Base-by-base conservation (phyloP, 179 eudicot species). In the Spinacia oleracea region DNA sequence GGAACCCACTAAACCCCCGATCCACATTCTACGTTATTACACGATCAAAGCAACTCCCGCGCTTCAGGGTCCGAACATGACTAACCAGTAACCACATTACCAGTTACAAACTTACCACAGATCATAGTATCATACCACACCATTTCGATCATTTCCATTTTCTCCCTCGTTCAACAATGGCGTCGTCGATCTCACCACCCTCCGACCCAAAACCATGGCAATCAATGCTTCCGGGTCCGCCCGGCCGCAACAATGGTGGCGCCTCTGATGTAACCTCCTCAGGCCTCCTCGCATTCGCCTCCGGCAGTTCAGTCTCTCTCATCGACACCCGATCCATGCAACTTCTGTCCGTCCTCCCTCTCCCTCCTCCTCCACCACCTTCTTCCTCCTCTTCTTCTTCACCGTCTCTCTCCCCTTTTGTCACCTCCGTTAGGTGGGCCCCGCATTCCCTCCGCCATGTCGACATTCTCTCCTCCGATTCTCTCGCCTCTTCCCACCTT, bases 191-290 rank as follows among this genome's bases (percentile, higher is more conserved):
- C 70, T 31, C 82, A 16, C 79, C 11, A 16, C 4, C 68, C 60
- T 12, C 27, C 11, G 46, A 27, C 74, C 21, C 83, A 46, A 77
- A 89, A 18, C 25, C 75, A 31, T 90, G 90, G 92, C 92, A 90
- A 75, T 84, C 89, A 70, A 91, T 87, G 89, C 85, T 96, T 9
- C 98, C 99, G 0, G 99, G 99, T 29, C 98, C 99, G 0, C 94
- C 99, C 0, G 89, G 92, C 65, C 97, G 97, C 76, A 86, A 77
- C 93, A 96, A 96, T 78, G 92, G 91, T 80, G 95, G 96, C 23
- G 81, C 97, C 46, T 81, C 89, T 75, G 99, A 96, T 81, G 78
- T 89, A 56, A 77, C 87, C 81, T n/a, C 93, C 65, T 55, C 99
- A 79, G 94, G 94, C 66, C 96, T 96, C 82, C 91, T 96, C 64